Evolutionary conservation across 2,329 filamentous ascomycete species (phyloP).

Genomic region (Aspergillus felis): DNA sequence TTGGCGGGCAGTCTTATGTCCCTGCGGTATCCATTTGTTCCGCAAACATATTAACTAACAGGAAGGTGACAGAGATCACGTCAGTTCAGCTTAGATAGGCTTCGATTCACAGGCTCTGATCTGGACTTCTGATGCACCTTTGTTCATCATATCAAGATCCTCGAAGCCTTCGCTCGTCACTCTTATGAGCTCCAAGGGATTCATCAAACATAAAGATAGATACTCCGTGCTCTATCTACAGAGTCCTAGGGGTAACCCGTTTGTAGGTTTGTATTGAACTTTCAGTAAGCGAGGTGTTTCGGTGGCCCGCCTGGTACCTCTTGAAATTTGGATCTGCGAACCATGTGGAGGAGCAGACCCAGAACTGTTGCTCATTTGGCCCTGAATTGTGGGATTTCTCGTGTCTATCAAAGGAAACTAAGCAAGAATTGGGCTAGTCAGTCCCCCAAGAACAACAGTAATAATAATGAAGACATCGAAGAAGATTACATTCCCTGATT

Average conservation of each 20-base stretch:
- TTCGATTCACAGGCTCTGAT: too few relatives aligned
- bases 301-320: not conserved
- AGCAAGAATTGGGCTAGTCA: slow-evolving; percentile 6
- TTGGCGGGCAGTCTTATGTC: not conserved
- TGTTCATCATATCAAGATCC: too few relatives aligned
- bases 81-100: too few relatives aligned
- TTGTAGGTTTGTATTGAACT: not conserved
- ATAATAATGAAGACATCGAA: not conserved
- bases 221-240: too few relatives aligned
- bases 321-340: slow-evolving; percentile 27
- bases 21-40: not conserved
- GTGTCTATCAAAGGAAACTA: slow-evolving; percentile 8
- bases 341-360: slow-evolving; percentile 12
- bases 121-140: too few relatives aligned
- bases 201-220: too few relatives aligned
- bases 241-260: too few relatives aligned
- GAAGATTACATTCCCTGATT: not conserved
- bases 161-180: too few relatives aligned
- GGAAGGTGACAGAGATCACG: not conserved
- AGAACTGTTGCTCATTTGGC: not conserved
- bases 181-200: too few relatives aligned
- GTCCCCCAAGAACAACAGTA: not conserved
- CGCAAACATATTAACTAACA: not conserved
- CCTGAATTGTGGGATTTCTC: not conserved
- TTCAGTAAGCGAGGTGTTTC: not conserved